phyloP scores from a whole-genome alignment of 441 rosid species.

The Melastoma candidum region DNA sequence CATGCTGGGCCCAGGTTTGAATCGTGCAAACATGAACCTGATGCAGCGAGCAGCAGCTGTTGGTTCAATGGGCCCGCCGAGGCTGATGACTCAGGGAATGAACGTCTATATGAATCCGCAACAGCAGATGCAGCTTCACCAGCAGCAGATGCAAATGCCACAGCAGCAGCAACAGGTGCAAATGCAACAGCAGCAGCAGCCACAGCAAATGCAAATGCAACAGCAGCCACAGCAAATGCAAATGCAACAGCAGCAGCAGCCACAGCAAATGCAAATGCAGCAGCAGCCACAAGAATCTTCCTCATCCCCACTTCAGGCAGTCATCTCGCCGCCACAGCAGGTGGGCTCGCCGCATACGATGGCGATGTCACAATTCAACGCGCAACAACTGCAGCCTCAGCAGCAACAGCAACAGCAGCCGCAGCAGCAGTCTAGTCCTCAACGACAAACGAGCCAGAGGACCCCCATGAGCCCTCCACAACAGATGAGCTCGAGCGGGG shows the following conservation, averaged over 20 bases:
- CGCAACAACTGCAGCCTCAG: no score
- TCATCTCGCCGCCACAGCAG: constrained; percentile 58
- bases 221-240: constrained; percentile 29
- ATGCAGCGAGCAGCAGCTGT: constrained; percentile 56
- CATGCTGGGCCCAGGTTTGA: constrained; percentile 52
- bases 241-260: constrained; percentile 16
- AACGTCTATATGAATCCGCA: constrained; percentile 50
- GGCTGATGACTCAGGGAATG: constrained; percentile 53
- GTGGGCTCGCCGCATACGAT: constrained; percentile 71
- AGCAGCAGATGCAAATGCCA: no score
- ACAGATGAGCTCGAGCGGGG: constrained; percentile 70
- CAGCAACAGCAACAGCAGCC: constrained; percentile 23
- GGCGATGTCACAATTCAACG: constrained; percentile 47
- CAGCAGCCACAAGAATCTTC: constrained; percentile 46
- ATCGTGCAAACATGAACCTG: constrained; percentile 46
- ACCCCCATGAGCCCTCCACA: constrained; percentile 91
- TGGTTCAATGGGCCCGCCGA: constrained; percentile 83
- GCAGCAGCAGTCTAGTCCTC: constrained; percentile 60
- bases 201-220: constrained; percentile 18
- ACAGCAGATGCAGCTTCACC: constrained; percentile 22
- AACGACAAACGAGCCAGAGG: constrained; percentile 83
- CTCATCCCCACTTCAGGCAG: constrained; percentile 60
- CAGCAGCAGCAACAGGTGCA: constrained; percentile 17
- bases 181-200: constrained; percentile 15
- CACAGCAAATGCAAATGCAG: no score